Conservation (phyloP, 164 flowering plant species). For the Piper longum region DNA sequence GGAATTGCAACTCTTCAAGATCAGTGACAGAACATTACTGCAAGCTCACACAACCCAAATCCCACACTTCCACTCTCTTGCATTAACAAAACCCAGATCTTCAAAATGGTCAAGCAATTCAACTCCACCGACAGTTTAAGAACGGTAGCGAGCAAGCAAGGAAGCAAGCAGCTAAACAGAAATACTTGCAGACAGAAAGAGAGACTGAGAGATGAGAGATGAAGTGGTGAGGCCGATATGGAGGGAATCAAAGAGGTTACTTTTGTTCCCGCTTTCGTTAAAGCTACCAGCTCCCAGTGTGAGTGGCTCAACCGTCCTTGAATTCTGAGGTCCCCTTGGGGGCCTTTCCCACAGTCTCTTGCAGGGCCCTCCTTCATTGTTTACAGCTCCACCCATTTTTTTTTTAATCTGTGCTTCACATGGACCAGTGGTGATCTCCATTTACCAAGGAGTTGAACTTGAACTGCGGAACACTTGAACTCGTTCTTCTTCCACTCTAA, state of each 20-base stretch:
- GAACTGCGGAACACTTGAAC: too few species aligned
- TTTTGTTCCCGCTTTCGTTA: conserved; percentile 10
- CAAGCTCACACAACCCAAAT: not conserved
- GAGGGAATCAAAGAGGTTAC: not conserved
- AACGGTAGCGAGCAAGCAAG: not conserved
- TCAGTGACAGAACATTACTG: not conserved
- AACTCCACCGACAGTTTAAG: not conserved
- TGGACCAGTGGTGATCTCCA: too few species aligned
- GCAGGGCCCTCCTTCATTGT: not conserved
- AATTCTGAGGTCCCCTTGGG: not conserved
- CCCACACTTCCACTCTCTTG: too few species aligned
- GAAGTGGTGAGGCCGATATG: too few species aligned
- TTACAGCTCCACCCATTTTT: too few species aligned
- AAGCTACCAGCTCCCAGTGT: conserved; percentile 1
- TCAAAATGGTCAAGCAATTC: too few species aligned
- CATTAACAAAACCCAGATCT: too few species aligned
- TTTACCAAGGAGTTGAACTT: too few species aligned
- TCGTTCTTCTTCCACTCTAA: too few species aligned
- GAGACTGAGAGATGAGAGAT: not conserved
- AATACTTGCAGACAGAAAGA: not conserved
- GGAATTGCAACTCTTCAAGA: not conserved
- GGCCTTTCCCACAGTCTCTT: not conserved
- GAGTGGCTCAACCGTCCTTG: not conserved
- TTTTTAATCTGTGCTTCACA: too few species aligned
- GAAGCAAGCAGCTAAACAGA: not conserved